Conservation (phyloP, 169 alveolate genomes). For the Plasmodium chabaudi region DNA sequence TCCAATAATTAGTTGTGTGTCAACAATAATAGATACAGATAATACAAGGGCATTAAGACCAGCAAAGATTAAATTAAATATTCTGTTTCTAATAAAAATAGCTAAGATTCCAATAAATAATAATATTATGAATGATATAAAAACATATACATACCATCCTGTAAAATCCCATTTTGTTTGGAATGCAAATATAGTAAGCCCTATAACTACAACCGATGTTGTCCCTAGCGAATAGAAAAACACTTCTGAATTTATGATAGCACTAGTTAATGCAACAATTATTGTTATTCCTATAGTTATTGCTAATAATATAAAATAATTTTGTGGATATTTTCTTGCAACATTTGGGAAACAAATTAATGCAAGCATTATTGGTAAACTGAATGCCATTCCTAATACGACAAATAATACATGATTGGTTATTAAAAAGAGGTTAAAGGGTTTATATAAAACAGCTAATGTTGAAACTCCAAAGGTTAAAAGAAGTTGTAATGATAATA, state of each 20-base stretch:
- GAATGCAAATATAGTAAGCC: conserved; percentile 83
- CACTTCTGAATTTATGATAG: conserved; percentile 67
- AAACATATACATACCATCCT: conserved; percentile 81
- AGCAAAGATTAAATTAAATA: conserved; percentile 74
- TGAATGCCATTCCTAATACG: conserved; percentile 52
- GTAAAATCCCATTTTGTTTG: conserved; percentile 89
- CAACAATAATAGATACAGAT: conserved; percentile 90
- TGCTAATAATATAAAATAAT: conserved; percentile 68
- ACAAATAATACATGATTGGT: conserved; percentile 58
- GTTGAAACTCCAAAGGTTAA: conserved; percentile 80
- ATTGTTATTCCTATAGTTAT: conserved; percentile 67
- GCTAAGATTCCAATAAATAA: conserved; percentile 71
- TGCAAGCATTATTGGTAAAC: conserved; percentile 72
- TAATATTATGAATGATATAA: conserved; percentile 77
- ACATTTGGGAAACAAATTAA: conserved; percentile 66
- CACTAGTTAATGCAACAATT: conserved; percentile 60
- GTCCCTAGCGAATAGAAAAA: conserved; percentile 85
- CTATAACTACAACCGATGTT: conserved; percentile 82
- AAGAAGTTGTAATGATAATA: conserved; percentile 83
- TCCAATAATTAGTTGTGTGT: conserved; percentile 92
- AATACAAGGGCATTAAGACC: conserved; percentile 87
- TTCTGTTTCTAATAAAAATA: conserved; percentile 69
- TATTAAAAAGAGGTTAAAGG: conserved; percentile 66
- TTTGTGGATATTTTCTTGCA: conserved; percentile 79
- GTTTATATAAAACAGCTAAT: conserved; percentile 67